Conservation (phyloP, 306 rosid genomes). For the Cucurbita ficifolia region DNA sequence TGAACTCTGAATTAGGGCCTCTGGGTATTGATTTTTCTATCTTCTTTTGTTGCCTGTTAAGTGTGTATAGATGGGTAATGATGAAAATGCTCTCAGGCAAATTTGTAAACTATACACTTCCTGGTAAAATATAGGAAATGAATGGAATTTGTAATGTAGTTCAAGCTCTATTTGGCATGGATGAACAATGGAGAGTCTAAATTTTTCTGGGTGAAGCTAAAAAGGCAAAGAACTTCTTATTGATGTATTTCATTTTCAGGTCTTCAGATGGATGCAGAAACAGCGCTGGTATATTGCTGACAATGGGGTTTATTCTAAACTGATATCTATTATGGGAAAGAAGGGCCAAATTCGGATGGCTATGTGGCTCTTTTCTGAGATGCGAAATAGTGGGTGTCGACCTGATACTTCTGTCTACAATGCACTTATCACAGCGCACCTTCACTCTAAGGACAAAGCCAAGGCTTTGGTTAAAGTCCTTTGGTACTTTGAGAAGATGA, state of each 20-base stretch:
- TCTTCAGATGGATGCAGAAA: constrained; percentile 96
- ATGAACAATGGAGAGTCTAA: neutral
- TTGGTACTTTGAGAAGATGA: constrained; percentile 82
- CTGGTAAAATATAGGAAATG: neutral
- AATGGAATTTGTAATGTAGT: neutral
- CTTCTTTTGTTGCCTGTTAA: neutral
- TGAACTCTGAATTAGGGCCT: neutral
- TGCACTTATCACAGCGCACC: constrained; percentile 81
- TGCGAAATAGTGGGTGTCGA: constrained; percentile 76
- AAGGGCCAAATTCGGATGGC: constrained; percentile 87
- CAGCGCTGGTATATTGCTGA: constrained; percentile 91
- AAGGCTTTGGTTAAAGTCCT: constrained; percentile 73
- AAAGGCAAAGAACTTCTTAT: neutral
- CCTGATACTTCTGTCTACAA: constrained; percentile 88
- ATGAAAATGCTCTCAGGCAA: neutral
- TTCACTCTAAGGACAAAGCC: constrained; percentile 53
- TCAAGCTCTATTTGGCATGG: neutral
- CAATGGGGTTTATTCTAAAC: constrained; percentile 77
- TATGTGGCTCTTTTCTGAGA: constrained; percentile 95
- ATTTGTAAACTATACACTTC: neutral
- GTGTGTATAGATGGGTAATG: neutral
- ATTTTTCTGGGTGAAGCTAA: neutral
- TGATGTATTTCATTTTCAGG: constrained; percentile 29
- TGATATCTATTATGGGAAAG: constrained; percentile 83
- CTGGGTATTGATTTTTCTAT: neutral